Evolutionary conservation across 2,329 filamentous ascomycete genomes (phyloP), one percentile per base, ranked within the genome.

Genomic region (Pestalotiopsis sp.): DNA sequence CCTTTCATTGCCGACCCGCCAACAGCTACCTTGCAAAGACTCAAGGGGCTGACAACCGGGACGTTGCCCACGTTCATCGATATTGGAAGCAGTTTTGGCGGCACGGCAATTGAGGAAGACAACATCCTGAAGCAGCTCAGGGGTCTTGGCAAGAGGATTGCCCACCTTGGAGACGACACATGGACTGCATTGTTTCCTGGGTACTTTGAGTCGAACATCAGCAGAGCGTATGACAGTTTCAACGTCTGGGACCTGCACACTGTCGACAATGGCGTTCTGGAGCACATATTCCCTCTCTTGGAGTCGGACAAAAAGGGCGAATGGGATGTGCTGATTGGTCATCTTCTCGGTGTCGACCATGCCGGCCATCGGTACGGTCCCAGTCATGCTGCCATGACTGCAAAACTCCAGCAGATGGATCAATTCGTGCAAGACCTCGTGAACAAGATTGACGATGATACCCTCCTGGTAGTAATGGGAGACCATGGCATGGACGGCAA

Each of bases 401-500:
- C 91, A 11, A 99, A 99, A 81, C 83, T 98, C 73, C 88, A 89
- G 72, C 94, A 99, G 81, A 99, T 99, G 95, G 90, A 99, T 75
- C 82, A 79, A 0, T 91, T 97, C 38, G 85, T 98, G 69, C 88
- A 90, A 58, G 86, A 91, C 31, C 85, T 98, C 67, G 90, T 93
- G 3, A 84, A 87, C 0, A 83, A 84, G 3, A 83, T 99, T 20
- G 95, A 97, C 74, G 92, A 98, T 66, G 84, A 93, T 67, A 99
- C 96, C 0, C 84, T 99, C 25, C 84, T 99, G 45, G 90, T 99
- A 23, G 93, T 99, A 14, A 97, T 99, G 94, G 96, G 96, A n/a
- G 96, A 99, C 78, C 96, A 99, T 77, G 96, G 96, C 12, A 99
- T 99, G 96, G 96, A 99, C 79, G 85, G 89, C 70, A 98, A 99